Evolutionary conservation across 371 early-diverging fungal genomes (phyloP), one percentile per base, ranked within the genome.

Genomic region (Actinomortierella wolfii): DNA sequence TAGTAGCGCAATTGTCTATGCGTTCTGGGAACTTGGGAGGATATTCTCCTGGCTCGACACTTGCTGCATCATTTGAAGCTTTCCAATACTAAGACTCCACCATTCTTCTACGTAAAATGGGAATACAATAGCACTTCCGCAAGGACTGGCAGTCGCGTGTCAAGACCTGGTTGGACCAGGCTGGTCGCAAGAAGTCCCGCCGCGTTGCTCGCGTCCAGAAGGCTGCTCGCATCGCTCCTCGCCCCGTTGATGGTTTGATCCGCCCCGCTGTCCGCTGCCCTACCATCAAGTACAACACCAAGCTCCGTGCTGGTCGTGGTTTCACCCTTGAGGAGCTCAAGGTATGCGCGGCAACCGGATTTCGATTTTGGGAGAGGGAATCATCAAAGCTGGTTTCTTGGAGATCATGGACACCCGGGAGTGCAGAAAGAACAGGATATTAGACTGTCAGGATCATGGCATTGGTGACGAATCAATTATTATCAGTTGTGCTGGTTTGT

Each of bases 161-260:
- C 66, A 95, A 94, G 90, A 97, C 97, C 74, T 99, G 99, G 98
- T 99, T 99, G 86, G 89, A 98, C 86, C 99, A 99, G 87, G 94
- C 99, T 70, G 95, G 95, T 60, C 92, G 92, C 79, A 96, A 95
- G 90, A 89, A 90, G 86, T 83, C 92, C 66, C 88, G 99, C 78
- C 87, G 95, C 68, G 79, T 91, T 54, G 87, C 87, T 62, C 92
- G 99, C 76, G 82, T 90, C 77, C 87, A 90, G 83, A 99, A 99
- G 94, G 99, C 99, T 63, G 95, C 94, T 76, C 83, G 82, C 77
- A 89, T 97, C 76, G 97, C 97, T 54, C 99, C 99, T 64, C 92
- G 95, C 69, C 99, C 99, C 76, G 85, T 95, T 66, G 97, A 99
- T 81, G 94, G 94, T 83, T 94, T 94, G 56, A 89, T 98, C 77